These are phyloP conservation scores for Gossypium trilobum DNA, from an alignment of 441 rosid genomes.

Conservation along the genomic window DNA sequence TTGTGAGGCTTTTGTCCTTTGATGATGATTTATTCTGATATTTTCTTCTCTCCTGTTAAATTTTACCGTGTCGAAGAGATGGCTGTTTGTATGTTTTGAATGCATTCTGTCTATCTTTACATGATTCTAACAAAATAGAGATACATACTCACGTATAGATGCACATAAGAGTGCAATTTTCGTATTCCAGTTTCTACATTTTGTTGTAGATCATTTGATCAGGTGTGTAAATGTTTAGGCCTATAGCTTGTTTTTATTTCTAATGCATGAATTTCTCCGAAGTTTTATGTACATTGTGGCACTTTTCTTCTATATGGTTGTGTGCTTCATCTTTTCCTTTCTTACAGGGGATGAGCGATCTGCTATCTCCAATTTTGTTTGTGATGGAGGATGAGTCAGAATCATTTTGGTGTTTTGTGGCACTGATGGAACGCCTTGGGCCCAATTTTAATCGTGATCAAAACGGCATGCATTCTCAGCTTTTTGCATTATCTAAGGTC, in stretches of 20 bases:
- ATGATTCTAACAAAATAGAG: neutral
- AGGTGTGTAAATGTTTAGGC: neutral
- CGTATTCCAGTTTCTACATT: neutral
- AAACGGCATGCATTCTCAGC: conserved; percentile 96
- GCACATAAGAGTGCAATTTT: neutral
- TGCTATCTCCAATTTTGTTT: conserved; percentile 82
- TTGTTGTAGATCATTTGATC: neutral
- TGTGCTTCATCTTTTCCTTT: neutral
- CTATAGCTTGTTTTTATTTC: neutral
- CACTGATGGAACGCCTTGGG: conserved; percentile 89
- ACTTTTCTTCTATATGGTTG: neutral
- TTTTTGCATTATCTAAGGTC: conserved; percentile 93
- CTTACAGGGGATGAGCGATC: conserved; percentile 94
- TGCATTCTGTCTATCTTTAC: neutral
- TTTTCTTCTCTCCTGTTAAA: neutral
- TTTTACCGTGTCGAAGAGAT: neutral
- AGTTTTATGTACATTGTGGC: neutral
- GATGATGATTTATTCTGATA: neutral
- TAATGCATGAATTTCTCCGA: neutral
- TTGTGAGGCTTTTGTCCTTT: neutral
- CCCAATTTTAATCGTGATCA: conserved; percentile 98
- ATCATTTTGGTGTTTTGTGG: conserved; percentile 96
- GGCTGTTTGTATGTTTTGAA: neutral
- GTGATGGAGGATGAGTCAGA: conserved; percentile 86
- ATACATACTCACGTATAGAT: neutral